Base-by-base conservation (phyloP, 2,329 filamentous ascomycete genomes). In the Cladophialophora psammophila region DNA sequence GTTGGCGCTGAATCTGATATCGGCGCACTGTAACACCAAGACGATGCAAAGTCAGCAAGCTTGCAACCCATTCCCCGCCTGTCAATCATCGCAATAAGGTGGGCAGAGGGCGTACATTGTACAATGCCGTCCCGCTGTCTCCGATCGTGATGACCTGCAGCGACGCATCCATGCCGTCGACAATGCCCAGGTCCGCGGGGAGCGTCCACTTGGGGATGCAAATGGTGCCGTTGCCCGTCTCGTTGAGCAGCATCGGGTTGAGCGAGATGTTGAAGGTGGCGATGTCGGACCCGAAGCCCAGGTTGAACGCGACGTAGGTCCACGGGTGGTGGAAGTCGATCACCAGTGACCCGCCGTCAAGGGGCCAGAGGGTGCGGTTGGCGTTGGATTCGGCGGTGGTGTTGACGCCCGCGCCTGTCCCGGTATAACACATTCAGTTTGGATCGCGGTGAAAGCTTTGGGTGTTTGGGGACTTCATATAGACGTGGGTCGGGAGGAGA, bases 321-420 rank as follows among this genome's bases (percentile, higher is more conserved):
- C 76, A 80, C 18, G 73, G 73, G 72, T 84, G 82, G 40, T 74
- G 72, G 34, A 78, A 79, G 42, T 77, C 76, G 72, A 83, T 77
- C 20, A 73, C 69, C 18, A 84, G 66, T 5, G 80, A 77, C 62
- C 82, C 82, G 54, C 82, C 81, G 10, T 77, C 75, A 3, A 79
- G 67, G 7, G 81, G 81, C 82, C 82, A 84, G 36, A 75, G 68
- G 4, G 82, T 83, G 66, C 82, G 82, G 74, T 82, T 83, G 34
- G 38, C 52, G 50, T 67, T 58, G 20, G 67, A 62, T 38, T 52
- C 59, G 40, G 56, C 40, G 52, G 78, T 78, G 48, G 80, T 77
- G 64, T 76, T 75, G 69, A 81, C 73, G 54, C 77, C 78, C 52
- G 79, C 80, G 71, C 78, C 78, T 79, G 61, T 9, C 2, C 5